phyloP scores from a whole-genome alignment of 2,329 filamentous ascomycete species.

The Blastomyces percursus region DNA sequence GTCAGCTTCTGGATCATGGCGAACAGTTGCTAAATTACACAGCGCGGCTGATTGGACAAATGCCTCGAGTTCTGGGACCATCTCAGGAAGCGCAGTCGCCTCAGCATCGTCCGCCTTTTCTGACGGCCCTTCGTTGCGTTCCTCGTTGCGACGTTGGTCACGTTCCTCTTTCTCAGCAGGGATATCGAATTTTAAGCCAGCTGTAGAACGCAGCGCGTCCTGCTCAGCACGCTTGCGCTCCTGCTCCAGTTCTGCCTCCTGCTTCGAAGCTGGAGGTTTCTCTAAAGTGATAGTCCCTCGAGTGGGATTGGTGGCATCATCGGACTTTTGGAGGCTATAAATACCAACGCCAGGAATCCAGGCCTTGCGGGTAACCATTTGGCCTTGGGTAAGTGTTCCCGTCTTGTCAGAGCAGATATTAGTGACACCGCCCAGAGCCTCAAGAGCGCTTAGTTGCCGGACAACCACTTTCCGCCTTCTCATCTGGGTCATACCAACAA shows the following conservation, averaged over 20 bases:
- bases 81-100: slow-evolving; percentile 23
- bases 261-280: slow-evolving; percentile 21
- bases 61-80: slow-evolving; percentile 38
- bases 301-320: slow-evolving; percentile 46
- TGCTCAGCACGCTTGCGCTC: slow-evolving; percentile 37
- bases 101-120: slow-evolving; percentile 16
- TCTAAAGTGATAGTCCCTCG: slow-evolving; percentile 37
- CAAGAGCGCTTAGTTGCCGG: slow-evolving; percentile 43
- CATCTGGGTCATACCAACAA: slow-evolving; percentile 46
- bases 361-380: slow-evolving; percentile 50
- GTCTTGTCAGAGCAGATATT: slow-evolving; percentile 51
- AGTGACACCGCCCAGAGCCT: slow-evolving; percentile 47
- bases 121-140: slow-evolving; percentile 15
- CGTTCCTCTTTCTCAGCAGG: slow-evolving; percentile 39
- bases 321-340: slow-evolving; percentile 43
- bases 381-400: slow-evolving; percentile 44
- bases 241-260: slow-evolving; percentile 23
- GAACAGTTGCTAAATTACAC: slow-evolving; percentile 44
- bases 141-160: slow-evolving; percentile 20
- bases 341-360: slow-evolving; percentile 46
- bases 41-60: slow-evolving; percentile 47
- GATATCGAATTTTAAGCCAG: slow-evolving; percentile 52
- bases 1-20: slow-evolving; percentile 31
- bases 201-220: slow-evolving; percentile 50
- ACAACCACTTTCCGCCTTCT: slow-evolving; percentile 44